Evolutionary conservation across 768 basidiomycete species (phyloP).

Genomic region (Tylopilus balloui): DNA sequence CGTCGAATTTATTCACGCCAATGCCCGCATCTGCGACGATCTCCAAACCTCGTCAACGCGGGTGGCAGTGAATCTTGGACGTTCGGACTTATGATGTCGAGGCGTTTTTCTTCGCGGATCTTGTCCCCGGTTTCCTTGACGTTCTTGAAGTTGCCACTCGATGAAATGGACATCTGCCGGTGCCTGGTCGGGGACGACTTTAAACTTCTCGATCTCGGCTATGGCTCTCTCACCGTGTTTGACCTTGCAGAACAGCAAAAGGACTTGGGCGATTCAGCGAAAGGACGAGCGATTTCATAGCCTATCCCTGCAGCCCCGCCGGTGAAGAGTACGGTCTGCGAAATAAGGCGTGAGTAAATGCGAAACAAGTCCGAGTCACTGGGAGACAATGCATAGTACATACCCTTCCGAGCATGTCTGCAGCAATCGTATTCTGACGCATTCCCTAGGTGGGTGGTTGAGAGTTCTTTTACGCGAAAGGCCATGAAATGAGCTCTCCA

Average conservation of each 20-base stretch:
- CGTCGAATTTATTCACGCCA: neutral
- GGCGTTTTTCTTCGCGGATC: neutral
- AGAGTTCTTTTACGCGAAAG: neutral
- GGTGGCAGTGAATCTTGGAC: neutral
- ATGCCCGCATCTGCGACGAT: neutral
- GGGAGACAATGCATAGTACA: no score
- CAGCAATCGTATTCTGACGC: neutral
- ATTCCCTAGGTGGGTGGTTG: neutral
- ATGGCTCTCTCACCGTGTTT: neutral
- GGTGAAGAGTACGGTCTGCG: constrained; percentile 1
- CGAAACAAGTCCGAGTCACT: neutral
- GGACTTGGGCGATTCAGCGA: no score
- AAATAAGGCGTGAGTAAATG: neutral
- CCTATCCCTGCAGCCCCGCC: neutral
- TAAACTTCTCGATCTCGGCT: constrained; percentile 1
- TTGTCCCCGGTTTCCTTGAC: neutral
- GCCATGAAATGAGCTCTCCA: neutral
- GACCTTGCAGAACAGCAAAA: neutral
- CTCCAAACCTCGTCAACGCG: neutral
- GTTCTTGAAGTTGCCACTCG: neutral
- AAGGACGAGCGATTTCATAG: neutral
- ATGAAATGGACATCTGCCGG: neutral
- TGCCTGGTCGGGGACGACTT: neutral
- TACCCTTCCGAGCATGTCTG: neutral
- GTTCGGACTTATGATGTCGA: neutral